A percentile compares a stretch with the other conserved stretches of the same genome.
phyloP scores from a whole-genome alignment of 139 green algal genomes.

The Picochlorum sp. region DNA sequence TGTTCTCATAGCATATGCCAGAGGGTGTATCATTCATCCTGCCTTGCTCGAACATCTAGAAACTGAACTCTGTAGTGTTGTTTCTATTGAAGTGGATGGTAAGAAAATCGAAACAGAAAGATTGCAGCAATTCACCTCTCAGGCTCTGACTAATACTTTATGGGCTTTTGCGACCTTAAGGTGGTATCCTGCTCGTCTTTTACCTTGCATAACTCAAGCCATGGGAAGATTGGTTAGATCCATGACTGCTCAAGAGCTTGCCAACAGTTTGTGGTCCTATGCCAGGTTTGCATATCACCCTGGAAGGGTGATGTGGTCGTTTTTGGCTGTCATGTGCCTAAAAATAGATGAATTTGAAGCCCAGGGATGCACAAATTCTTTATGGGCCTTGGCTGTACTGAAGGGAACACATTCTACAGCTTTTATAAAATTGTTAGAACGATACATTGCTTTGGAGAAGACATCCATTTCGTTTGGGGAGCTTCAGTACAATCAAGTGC shows the following conservation, averaged over 20 bases:
- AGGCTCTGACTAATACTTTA: slow-evolving; percentile 31
- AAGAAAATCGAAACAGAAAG: neutral
- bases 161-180: slow-evolving; percentile 30
- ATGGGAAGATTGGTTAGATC: slow-evolving; percentile 2
- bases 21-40: slow-evolving; percentile 3
- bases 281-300: slow-evolving; percentile 30
- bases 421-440: slow-evolving; percentile 23
- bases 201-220: slow-evolving; percentile 13
- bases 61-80: slow-evolving; percentile 1
- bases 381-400: slow-evolving; percentile 35
- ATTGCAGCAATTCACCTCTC: neutral
- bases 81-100: neutral
- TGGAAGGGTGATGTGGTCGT: slow-evolving; percentile 17
- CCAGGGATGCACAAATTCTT: slow-evolving; percentile 25
- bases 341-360: slow-evolving; percentile 7
- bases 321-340: slow-evolving; percentile 5
- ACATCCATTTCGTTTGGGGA: neutral
- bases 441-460: slow-evolving; percentile 13
- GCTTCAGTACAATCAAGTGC: slow-evolving; percentile 28
- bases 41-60: slow-evolving; percentile 7
- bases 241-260: slow-evolving; percentile 27
- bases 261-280: slow-evolving; percentile 25
- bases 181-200: slow-evolving; percentile 24
- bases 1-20: slow-evolving; percentile 11
- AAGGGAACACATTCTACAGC: slow-evolving; percentile 15